These are phyloP conservation scores for Lactuca saligna DNA, from an alignment of 129 eudicot genomes.

Conservation along the genomic window DNA sequence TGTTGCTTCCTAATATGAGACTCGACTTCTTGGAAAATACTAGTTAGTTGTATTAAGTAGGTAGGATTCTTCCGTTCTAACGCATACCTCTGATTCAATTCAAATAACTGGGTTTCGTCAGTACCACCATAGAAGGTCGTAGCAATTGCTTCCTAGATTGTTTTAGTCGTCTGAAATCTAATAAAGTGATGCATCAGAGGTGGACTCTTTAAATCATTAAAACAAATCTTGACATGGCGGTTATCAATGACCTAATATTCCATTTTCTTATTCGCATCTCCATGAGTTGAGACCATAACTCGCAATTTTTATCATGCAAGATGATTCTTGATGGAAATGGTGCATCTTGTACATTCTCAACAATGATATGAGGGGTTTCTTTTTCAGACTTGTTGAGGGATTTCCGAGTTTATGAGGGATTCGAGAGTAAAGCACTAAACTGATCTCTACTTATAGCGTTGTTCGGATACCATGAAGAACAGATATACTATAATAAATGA, in stretches of 20 bases:
- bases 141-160: slow-evolving; percentile 3
- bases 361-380: too few relatives aligned
- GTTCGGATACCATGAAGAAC: too few relatives aligned
- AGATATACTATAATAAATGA: too few relatives aligned
- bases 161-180: not conserved
- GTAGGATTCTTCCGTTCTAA: not conserved
- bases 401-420: too few relatives aligned
- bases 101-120: slow-evolving; percentile 6
- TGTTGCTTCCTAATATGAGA: not conserved
- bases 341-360: too few relatives aligned
- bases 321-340: too few relatives aligned
- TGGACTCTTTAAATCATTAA: not conserved
- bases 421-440: too few relatives aligned
- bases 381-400: too few relatives aligned
- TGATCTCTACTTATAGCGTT: too few relatives aligned
- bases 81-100: not conserved
- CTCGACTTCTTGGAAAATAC: not conserved
- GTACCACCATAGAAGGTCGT: slow-evolving; percentile 21
- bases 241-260: not conserved
- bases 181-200: not conserved
- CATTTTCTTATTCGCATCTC: not conserved
- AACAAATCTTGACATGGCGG: not conserved
- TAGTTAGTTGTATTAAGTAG: slow-evolving; percentile 12
- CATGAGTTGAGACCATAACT: too few relatives aligned
- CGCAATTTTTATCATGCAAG: too few relatives aligned